These are phyloP conservation scores for Amborella trichopoda DNA, from an alignment of 164 flowering plant genomes.

Conservation along the genomic window DNA sequence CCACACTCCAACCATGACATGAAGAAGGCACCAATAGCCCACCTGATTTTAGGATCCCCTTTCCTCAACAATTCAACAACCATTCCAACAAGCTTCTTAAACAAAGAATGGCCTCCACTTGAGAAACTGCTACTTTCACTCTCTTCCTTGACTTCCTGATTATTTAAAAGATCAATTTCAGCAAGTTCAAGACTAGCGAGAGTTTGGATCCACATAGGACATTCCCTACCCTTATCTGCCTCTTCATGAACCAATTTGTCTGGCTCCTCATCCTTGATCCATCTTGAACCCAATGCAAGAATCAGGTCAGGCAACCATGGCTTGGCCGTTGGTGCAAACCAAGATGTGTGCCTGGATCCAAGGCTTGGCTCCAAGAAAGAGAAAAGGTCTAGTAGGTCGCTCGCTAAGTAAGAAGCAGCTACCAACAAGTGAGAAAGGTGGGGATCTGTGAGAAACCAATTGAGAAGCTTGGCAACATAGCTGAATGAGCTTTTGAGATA, in stretches of 20 bases:
- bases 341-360: conserved; percentile 43
- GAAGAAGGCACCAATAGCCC: conserved; percentile 50
- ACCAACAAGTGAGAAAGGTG: conserved; percentile 23
- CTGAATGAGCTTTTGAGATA: conserved; percentile 69
- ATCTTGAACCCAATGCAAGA: conserved; percentile 46
- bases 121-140: conserved; percentile 1
- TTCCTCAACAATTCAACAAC: conserved; percentile 24
- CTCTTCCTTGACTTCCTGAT: conserved; percentile 15
- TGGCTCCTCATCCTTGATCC: conserved; percentile 9
- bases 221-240: neutral
- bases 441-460: conserved; percentile 30
- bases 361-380: conserved; percentile 32
- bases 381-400: conserved; percentile 47
- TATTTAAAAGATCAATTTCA: conserved; percentile 20
- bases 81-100: conserved; percentile 35
- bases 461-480: conserved; percentile 64
- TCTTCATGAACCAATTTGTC: neutral
- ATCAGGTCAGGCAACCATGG: conserved; percentile 87
- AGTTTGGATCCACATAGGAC: conserved; percentile 42
- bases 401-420: conserved; percentile 37
- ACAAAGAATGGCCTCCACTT: conserved; percentile 20
- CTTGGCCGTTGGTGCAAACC: conserved; percentile 32
- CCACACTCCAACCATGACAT: conserved; percentile 23
- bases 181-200: conserved; percentile 46
- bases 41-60: conserved; percentile 31